A percentile compares a stretch with the other conserved stretches of the same genome.
phyloP scores from a whole-genome alignment of 75 land plant genomes.

The Cupressus sempervirens region DNA sequence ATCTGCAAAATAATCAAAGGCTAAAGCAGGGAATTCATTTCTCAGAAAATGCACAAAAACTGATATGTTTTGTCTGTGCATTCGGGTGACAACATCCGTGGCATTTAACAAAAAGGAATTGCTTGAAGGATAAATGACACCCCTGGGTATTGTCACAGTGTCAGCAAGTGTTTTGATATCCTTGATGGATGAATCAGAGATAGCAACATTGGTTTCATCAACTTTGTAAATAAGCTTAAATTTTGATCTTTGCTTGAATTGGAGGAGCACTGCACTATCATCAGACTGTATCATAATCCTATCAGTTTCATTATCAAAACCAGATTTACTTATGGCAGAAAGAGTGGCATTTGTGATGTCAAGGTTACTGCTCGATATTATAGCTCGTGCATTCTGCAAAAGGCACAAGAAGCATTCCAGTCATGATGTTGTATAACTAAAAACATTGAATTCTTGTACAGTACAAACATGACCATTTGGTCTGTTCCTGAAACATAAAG shows the following conservation, averaged over 20 bases:
- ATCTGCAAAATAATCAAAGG: slow-evolving; percentile 64
- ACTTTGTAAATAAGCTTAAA: slow-evolving; percentile 38
- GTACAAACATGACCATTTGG: slow-evolving; percentile 55
- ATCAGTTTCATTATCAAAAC: neutral
- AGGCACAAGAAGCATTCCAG: slow-evolving; percentile 29
- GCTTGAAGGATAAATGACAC: slow-evolving; percentile 16
- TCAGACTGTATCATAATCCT: slow-evolving; percentile 55
- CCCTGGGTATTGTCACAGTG: slow-evolving; percentile 34
- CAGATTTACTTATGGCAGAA: neutral
- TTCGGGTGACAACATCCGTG: slow-evolving; percentile 37
- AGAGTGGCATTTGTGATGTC: neutral
- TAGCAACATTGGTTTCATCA: slow-evolving; percentile 15
- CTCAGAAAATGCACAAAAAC: slow-evolving; percentile 46
- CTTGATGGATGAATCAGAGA: slow-evolving; percentile 22
- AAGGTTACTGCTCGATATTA: neutral
- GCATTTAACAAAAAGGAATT: slow-evolving; percentile 21
- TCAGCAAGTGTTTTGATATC: slow-evolving; percentile 50
- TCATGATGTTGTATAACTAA: slow-evolving; percentile 13
- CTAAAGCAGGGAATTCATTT: slow-evolving; percentile 50
- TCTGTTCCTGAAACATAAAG: slow-evolving; percentile 21
- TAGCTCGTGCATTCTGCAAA: slow-evolving; percentile 8
- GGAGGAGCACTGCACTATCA: slow-evolving; percentile 51
- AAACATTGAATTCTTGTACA: slow-evolving; percentile 25
- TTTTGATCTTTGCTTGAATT: slow-evolving; percentile 25
- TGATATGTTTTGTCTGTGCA: slow-evolving; percentile 61